Evolutionary conservation across 176 grass and related monocot genomes (phyloP).

Genomic region (Canna indica): DNA sequence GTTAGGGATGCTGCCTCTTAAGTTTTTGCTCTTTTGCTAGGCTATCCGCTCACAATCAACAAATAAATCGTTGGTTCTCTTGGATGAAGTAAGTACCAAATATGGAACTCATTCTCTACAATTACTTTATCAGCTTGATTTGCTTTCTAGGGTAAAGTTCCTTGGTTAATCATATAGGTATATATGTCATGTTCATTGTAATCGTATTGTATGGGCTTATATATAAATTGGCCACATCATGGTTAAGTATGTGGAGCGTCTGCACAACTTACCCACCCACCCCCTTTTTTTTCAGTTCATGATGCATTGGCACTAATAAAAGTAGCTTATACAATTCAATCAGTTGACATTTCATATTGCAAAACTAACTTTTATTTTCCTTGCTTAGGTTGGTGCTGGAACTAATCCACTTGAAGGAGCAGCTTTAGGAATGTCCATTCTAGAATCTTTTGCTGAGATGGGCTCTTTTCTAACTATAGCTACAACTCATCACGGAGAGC

Average conservation of each 20-base stretch:
- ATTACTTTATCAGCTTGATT: background rate
- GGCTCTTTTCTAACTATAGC: conserved; percentile 62
- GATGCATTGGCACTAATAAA: background rate
- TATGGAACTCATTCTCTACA: background rate
- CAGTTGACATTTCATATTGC: background rate
- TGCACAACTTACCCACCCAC: too few species aligned
- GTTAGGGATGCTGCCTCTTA: background rate
- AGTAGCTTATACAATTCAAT: background rate
- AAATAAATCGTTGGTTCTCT: conserved; percentile 56
- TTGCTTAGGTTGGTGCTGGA: conserved; percentile 60
- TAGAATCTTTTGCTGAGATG: conserved; percentile 68
- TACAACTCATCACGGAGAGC: conserved; percentile 78
- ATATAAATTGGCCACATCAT: too few species aligned
- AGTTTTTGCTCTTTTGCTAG: conserved; percentile 22
- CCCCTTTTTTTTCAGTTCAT: too few species aligned
- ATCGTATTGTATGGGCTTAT: too few species aligned
- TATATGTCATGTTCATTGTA: background rate
- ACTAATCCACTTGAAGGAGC: conserved; percentile 85
- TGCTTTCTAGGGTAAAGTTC: background rate
- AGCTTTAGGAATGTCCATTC: conserved; percentile 71
- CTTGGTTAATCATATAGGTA: background rate
- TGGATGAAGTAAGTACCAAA: conserved; percentile 56
- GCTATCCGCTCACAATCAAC: conserved; percentile 47
- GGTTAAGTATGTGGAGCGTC: too few species aligned
- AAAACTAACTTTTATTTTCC: background rate